Evolutionary conservation across 306 rosid species (phyloP), one percentile per base, ranked within the genome.

Genomic region (Cucumis cinereus): DNA sequence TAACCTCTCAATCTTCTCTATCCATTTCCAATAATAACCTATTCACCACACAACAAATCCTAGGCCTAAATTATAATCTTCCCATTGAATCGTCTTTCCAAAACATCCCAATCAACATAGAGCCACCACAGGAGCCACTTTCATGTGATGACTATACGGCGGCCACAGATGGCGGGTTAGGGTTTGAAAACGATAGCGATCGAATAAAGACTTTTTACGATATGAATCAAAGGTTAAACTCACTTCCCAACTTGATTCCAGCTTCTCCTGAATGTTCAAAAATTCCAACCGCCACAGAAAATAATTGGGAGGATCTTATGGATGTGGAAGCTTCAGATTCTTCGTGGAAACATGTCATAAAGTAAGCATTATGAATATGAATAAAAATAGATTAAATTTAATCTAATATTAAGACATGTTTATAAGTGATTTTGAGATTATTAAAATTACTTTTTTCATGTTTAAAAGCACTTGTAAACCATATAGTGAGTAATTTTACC

Each of bases 301-400:
- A 79, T 68, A 17, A 60, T 12, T 90, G 74, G 90, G 84, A 78
- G 74, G 87, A 88, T 77, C 80, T 86, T 35, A 81, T 88, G 81
- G 83, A 78, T 33, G 84, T 85, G 0, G 87, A 85, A 74, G 78
- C 82, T 54, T 85, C 78, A 11, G 78, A 84, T 49, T 84, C 76
- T 52, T 90, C 81, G 49, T 90, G 96, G 96, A 88, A 81, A 70
- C 70, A 87, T 50, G 81, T 88, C 76, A 38, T 87, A 5, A 49
- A 80, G 88, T 82, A 81, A 82, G 82, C 69, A 1, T 40, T 22
- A 3, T 3, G 5, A 52, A 19, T 26, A 6, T 10, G 15, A 54
- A 53, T 9, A 49, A 23, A 14, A 24, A 13, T 1, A 20, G 4
- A 20, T 20, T 0, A 17, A 6, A 20, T 55, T 55, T 55, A 55